These are phyloP conservation scores for Tulasnella sp. DNA, from an alignment of 768 basidiomycete genomes.

Conservation along the genomic window DNA sequence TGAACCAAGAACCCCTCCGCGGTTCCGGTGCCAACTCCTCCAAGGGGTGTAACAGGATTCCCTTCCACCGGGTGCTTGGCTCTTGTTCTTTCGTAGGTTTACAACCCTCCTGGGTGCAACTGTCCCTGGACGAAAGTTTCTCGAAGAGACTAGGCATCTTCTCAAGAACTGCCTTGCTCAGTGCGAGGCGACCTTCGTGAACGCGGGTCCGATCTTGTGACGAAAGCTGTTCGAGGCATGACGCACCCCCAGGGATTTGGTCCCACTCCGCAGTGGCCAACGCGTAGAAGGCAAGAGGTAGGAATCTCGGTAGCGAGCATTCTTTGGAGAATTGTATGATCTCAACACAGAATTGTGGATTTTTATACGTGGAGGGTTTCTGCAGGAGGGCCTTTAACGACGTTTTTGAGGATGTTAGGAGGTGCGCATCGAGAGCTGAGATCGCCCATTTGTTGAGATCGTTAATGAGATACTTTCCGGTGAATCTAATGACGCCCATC, in stretches of 20 bases:
- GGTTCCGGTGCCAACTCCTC: background rate
- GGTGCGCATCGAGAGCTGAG: background rate
- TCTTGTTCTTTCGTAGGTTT: background rate
- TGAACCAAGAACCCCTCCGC: too few relatives aligned
- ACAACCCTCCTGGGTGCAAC: background rate
- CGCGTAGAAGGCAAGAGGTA: conserved; percentile 5
- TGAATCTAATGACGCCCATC: background rate
- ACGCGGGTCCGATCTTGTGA: background rate
- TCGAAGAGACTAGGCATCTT: background rate
- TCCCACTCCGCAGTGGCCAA: conserved; percentile 3
- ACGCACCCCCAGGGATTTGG: background rate
- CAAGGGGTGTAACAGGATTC: background rate
- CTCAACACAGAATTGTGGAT: background rate
- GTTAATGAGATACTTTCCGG: background rate
- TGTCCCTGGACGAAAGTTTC: too few relatives aligned
- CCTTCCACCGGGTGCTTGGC: background rate
- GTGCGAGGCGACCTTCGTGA: background rate
- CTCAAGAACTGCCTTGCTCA: background rate
- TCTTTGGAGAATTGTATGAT: background rate
- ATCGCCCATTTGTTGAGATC: conserved; percentile 6
- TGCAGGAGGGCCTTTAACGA: background rate
- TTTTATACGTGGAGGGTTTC: background rate
- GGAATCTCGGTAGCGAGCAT: background rate
- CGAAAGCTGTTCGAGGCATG: background rate
- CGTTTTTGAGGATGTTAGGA: background rate